phyloP scores from a whole-genome alignment of 257 asterid species.

The Nicotiana attenuata region DNA sequence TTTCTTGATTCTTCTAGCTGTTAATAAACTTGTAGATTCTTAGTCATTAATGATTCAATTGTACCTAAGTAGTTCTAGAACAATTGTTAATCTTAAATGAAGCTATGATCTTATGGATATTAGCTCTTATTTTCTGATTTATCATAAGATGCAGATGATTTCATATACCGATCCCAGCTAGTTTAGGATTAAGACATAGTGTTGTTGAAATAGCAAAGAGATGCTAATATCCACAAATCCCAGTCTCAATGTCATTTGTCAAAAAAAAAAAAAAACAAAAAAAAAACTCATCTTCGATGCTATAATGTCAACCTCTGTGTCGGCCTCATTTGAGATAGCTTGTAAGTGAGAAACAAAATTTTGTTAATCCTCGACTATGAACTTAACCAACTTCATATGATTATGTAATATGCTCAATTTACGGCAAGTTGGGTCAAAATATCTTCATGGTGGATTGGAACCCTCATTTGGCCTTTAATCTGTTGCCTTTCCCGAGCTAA shows the following conservation, averaged over 20 bases:
- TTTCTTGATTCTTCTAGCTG: background rate
- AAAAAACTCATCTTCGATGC: background rate
- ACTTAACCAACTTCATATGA: background rate
- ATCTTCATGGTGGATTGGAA: background rate
- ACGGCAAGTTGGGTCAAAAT: background rate
- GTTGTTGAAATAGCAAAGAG: background rate
- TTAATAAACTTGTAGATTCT: background rate
- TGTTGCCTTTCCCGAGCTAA: background rate
- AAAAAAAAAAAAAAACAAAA: background rate
- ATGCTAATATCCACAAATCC: background rate
- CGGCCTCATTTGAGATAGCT: background rate
- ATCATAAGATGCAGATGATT: background rate
- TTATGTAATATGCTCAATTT: slow-evolving; percentile 1
- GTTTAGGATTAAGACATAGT: background rate
- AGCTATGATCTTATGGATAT: background rate
- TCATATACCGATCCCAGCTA: background rate
- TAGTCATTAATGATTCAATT: slow-evolving; percentile 3
- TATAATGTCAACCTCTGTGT: background rate
- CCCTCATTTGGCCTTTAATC: background rate
- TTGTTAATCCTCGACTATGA: background rate
- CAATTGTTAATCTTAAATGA: background rate
- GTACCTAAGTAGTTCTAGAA: background rate
- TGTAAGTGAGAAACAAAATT: background rate
- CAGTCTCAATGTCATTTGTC: background rate
- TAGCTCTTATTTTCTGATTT: slow-evolving; percentile 4